These are phyloP conservation scores for Halteria grandinella DNA, from an alignment of 73 alveolate species.

Conservation along the genomic window DNA sequence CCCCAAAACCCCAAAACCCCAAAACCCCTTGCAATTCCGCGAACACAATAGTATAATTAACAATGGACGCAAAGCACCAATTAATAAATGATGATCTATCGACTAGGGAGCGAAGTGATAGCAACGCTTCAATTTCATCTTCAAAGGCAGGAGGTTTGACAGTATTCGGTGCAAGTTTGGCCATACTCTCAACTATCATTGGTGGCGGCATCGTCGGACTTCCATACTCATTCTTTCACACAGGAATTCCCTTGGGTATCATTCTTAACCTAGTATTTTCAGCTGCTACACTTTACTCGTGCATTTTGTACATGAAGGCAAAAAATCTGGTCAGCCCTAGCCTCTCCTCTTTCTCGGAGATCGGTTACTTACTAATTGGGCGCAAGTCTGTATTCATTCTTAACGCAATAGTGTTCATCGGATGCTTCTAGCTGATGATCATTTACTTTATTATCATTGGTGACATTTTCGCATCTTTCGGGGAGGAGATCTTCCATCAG, in stretches of 20 bases:
- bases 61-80: no score
- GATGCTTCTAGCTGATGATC: conserved; percentile 34
- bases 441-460: conserved; percentile 36
- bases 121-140: no score
- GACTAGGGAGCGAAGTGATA: no score
- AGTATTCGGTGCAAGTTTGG: conserved; percentile 36
- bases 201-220: conserved; percentile 70
- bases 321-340: conserved; percentile 6
- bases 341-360: conserved; percentile 49
- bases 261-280: conserved; percentile 5
- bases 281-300: conserved; percentile 5
- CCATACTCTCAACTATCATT: conserved; percentile 32
- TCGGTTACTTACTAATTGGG: conserved; percentile 65
- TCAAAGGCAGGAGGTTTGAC: neutral
- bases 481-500: neutral
- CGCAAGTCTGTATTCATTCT: conserved; percentile 56
- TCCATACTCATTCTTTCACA: conserved; percentile 50
- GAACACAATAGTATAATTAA: no score
- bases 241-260: conserved; percentile 54
- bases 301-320: conserved; percentile 10
- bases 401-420: conserved; percentile 30
- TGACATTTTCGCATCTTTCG: conserved; percentile 1
- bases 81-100: no score
- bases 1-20: no score
- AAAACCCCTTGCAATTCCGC: no score